Evolutionary conservation across 768 basidiomycete genomes (phyloP), one percentile per base, ranked within the genome.

Genomic region (Peribolospora kevripleyi): DNA sequence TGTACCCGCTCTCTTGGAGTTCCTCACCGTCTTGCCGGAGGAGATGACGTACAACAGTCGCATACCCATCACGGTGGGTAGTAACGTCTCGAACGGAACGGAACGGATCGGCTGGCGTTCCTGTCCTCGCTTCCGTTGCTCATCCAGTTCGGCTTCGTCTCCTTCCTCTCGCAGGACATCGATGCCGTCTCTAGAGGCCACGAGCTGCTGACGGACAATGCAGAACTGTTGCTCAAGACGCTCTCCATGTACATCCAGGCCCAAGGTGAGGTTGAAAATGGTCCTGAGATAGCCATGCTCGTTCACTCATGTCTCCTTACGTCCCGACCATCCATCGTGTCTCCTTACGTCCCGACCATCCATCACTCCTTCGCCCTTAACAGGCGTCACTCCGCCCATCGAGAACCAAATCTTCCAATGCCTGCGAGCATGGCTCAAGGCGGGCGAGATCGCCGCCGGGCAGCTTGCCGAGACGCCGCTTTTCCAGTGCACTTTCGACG

Each of bases 191-290:
- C 25, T 25, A 25, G 25, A 25, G 25, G 25, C 48, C 8, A 45
- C 37, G 66, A 68, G n/a, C 67, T 88, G 41, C 70, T 87, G 53
- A 76, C 80, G 2, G 73, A 68, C 9, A 82, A 50, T 61, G 74
- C 82, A 3, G 70, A 75, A 47, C 74, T 78, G 64, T 77, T 97
- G 7, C 64, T 95, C 51, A 76, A 79, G 46, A 69, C 95, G 53
- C 70, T 98, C 57, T 72, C 79, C 1, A 75, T 95, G 77, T 98
- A 98, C 64, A 75, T 87, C 48, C 78, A 80, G 61, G 91, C 93
- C 3, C 65, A 75, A 58, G 91, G 93, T 88, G 62, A 57, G 81
- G 25, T 25, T 25, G 25, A 25, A 25, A 25, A 25, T 25, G 25
- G 25, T 1, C 25, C 25, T 25, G 25, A 25, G 25, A 25, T 25